These are phyloP conservation scores for Dothiorella sarmentorum DNA, from an alignment of 2,329 filamentous ascomycete genomes.

Conservation along the genomic window DNA sequence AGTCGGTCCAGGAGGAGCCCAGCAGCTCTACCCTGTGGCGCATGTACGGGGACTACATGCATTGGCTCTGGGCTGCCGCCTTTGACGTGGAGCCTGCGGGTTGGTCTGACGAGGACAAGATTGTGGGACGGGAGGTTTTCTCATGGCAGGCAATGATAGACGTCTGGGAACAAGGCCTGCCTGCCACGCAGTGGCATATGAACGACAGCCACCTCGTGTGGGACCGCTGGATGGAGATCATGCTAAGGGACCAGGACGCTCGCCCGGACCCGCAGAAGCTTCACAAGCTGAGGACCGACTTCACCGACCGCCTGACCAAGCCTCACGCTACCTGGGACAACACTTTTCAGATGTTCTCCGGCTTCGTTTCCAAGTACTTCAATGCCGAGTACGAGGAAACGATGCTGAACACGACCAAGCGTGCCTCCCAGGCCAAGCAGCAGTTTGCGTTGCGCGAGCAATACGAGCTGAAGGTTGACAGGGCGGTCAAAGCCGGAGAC, in stretches of 20 bases:
- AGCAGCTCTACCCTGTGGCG: conserved; percentile 72
- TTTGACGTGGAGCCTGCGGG: conserved; percentile 50
- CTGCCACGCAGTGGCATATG: conserved; percentile 69
- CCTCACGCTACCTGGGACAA: conserved; percentile 73
- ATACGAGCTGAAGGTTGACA: conserved; percentile 64
- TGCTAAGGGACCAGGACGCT: conserved; percentile 64
- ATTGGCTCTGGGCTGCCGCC: conserved; percentile 64
- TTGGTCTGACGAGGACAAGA: conserved; percentile 64
- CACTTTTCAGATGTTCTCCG: conserved; percentile 71
- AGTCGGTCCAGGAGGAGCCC: conserved; percentile 67
- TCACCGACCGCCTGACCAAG: conserved; percentile 65
- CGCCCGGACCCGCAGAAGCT: conserved; percentile 55
- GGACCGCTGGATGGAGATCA: conserved; percentile 72
- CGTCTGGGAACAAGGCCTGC: conserved; percentile 69
- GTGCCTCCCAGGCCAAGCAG: conserved; percentile 61
- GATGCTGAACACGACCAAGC: conserved; percentile 65
- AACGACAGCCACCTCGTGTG: conserved; percentile 75
- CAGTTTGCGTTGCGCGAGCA: conserved; percentile 63
- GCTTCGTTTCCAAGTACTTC: conserved; percentile 69
- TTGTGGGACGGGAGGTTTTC: conserved; percentile 68
- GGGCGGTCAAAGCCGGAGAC: conserved; percentile 57
- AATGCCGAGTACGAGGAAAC: conserved; percentile 67
- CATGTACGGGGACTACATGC: conserved; percentile 74
- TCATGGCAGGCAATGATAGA: conserved; percentile 63
- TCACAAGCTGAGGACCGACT: conserved; percentile 65